phyloP scores from a whole-genome alignment of 1,139 yeast species.

The Kodamaea suecica region DNA sequence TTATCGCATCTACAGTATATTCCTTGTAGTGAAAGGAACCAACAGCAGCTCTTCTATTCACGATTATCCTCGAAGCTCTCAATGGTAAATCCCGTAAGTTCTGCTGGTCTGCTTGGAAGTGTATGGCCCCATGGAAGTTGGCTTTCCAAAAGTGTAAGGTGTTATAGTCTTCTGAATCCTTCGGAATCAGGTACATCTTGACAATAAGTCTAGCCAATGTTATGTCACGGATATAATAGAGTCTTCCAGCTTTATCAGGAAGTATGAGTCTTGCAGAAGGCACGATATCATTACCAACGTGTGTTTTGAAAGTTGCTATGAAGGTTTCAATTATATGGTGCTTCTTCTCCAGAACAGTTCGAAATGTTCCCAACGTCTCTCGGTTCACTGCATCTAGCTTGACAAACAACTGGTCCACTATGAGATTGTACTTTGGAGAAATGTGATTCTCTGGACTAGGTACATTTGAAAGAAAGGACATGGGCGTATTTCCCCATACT shows the following conservation, averaged over 20 bases:
- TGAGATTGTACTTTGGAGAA: conserved; percentile 24
- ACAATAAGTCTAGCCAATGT: conserved; percentile 44
- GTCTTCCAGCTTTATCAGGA: conserved; percentile 58
- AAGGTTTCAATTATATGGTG: conserved; percentile 41
- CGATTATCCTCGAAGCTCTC: conserved; percentile 32
- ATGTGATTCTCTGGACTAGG: conserved; percentile 12
- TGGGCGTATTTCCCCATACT: conserved; percentile 1
- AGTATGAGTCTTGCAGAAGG: conserved; percentile 63
- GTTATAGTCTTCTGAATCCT: conserved; percentile 33
- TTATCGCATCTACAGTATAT: conserved; percentile 54
- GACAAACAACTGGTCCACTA: conserved; percentile 32
- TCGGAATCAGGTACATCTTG: conserved; percentile 35
- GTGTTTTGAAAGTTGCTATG: conserved; percentile 56
- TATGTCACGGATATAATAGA: conserved; percentile 52
- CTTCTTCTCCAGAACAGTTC: conserved; percentile 31
- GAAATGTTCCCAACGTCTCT: conserved; percentile 26
- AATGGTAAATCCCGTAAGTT: conserved; percentile 45
- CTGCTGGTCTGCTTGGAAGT: conserved; percentile 28
- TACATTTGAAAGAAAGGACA: conserved; percentile 14
- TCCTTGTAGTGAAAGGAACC: conserved; percentile 7
- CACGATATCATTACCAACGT: conserved; percentile 67
- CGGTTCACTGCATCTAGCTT: conserved; percentile 31
- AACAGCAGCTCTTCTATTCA: conserved; percentile 36
- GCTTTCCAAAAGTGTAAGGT: conserved; percentile 41
- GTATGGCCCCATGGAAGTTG: conserved; percentile 28